These are phyloP conservation scores for Calonectria hawksworthii DNA, from an alignment of 2,329 filamentous ascomycete species.

Conservation along the genomic window DNA sequence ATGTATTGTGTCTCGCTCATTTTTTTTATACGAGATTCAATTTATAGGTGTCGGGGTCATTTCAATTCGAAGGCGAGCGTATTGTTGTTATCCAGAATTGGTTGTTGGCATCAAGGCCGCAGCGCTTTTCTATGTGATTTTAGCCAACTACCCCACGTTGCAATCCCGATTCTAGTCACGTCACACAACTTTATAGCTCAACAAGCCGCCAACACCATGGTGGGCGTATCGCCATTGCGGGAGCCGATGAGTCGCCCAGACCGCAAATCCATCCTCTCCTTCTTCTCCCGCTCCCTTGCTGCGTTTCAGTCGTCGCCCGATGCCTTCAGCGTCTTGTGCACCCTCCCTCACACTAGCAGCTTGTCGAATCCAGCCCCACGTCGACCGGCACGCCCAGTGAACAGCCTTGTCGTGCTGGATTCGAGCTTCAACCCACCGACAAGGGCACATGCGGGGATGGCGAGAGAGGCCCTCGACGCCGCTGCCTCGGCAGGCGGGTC, in stretches of 20 bases:
- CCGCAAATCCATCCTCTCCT: constrained; percentile 51
- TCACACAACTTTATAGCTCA: constrained; percentile 15
- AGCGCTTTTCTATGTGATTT: not conserved
- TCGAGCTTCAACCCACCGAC: constrained; percentile 80
- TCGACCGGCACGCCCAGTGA: constrained; percentile 36
- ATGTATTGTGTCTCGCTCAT: constrained; percentile 3
- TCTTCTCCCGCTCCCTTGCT: constrained; percentile 60
- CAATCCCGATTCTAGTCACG: constrained; percentile 3
- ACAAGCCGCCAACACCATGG: not conserved
- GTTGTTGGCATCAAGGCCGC: not conserved
- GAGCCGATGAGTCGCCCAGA: constrained; percentile 37
- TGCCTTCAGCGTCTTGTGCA: constrained; percentile 61
- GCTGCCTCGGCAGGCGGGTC: constrained; percentile 22
- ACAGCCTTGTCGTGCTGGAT: constrained; percentile 70
- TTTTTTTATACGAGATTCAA: constrained; percentile 14
- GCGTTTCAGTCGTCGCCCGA: constrained; percentile 60
- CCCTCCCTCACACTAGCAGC: constrained; percentile 46
- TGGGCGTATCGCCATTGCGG: not conserved
- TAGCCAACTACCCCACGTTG: constrained; percentile 33
- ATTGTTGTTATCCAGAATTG: not conserved
- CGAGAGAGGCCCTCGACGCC: constrained; percentile 59
- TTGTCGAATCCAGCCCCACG: constrained; percentile 32
- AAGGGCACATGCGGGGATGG: constrained; percentile 71
- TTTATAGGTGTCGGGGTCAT: constrained; percentile 23
- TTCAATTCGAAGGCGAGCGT: constrained; percentile 25